Conservation (phyloP, 2,329 filamentous ascomycete genomes). For the Waltergamsia citrina region DNA sequence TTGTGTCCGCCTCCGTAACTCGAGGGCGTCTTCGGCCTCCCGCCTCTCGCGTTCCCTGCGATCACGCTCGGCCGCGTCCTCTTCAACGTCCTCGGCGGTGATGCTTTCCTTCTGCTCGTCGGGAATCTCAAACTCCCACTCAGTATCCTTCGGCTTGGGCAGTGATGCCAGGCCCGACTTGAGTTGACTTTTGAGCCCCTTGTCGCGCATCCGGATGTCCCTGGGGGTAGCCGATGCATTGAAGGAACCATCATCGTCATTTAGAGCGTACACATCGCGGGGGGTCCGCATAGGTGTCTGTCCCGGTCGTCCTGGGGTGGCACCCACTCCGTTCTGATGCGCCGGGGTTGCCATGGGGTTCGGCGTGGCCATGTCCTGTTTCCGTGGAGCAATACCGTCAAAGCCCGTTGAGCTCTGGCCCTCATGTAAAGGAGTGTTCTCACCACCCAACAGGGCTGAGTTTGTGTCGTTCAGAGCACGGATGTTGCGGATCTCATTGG, state of each 20-base stretch:
- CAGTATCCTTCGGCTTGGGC: conserved; percentile 84
- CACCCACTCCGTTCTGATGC: conserved; percentile 54
- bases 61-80: conserved; percentile 64
- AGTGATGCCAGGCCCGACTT: conserved; percentile 68
- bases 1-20: conserved; percentile 77
- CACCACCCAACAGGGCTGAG: conserved; percentile 84
- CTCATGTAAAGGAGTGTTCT: conserved; percentile 84
- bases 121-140: conserved; percentile 89
- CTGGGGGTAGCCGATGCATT: conserved; percentile 66
- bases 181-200: conserved; percentile 59
- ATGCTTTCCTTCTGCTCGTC: conserved; percentile 62
- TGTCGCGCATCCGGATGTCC: conserved; percentile 64
- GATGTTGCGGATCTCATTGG: conserved; percentile 94
- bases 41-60: conserved; percentile 64
- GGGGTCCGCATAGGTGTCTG: conserved; percentile 84
- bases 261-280: conserved; percentile 78
- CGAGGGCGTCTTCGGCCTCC: conserved; percentile 64
- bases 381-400: conserved; percentile 71
- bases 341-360: conserved; percentile 93
- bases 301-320: conserved; percentile 60
- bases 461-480: conserved; percentile 86
- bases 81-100: conserved; percentile 39
- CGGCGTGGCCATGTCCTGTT: conserved; percentile 77
- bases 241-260: conserved; percentile 59
- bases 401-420: conserved; percentile 79